phyloP scores from a whole-genome alignment of 345 rosid species.

The Salix suchowensis region DNA sequence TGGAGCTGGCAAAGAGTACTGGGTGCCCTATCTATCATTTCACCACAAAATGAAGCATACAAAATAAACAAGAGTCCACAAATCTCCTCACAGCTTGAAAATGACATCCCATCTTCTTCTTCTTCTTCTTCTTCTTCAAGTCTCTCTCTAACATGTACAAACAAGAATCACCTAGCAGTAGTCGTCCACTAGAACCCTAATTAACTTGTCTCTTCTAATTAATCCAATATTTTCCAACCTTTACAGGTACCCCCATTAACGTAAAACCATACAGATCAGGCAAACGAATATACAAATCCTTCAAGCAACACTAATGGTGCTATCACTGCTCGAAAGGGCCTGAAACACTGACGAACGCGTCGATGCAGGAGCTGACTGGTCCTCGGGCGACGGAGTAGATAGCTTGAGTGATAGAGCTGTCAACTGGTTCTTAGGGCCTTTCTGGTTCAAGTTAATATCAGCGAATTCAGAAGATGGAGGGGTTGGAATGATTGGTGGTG shows the following conservation, averaged over 20 bases:
- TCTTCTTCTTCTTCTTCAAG: neutral
- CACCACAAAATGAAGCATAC: conserved; percentile 17
- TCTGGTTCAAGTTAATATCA: conserved; percentile 47
- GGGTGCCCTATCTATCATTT: conserved; percentile 25
- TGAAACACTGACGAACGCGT: conserved; percentile 41
- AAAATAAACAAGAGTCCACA: conserved; percentile 15
- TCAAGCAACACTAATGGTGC: conserved; percentile 68
- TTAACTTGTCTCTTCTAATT: neutral
- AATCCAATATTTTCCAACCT: neutral
- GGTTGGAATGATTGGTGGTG: conserved; percentile 45
- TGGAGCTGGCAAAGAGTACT: neutral
- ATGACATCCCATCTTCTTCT: conserved; percentile 25
- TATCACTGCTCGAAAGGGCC: conserved; percentile 60
- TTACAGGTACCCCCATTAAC: neutral
- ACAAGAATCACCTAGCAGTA: conserved; percentile 22
- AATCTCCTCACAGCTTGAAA: conserved; percentile 24
- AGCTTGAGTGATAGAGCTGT: conserved; percentile 55
- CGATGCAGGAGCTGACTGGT: conserved; percentile 40
- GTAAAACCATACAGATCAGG: neutral
- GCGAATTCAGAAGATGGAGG: conserved; percentile 73
- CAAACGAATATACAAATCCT: conserved; percentile 8
- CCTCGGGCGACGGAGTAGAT: conserved; percentile 38
- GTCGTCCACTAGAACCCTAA: neutral
- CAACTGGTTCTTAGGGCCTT: conserved; percentile 20
- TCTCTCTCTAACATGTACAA: conserved; percentile 25